Conservation (phyloP, 495 filamentous ascomycete genomes). For the Penicillium coprophilum region DNA sequence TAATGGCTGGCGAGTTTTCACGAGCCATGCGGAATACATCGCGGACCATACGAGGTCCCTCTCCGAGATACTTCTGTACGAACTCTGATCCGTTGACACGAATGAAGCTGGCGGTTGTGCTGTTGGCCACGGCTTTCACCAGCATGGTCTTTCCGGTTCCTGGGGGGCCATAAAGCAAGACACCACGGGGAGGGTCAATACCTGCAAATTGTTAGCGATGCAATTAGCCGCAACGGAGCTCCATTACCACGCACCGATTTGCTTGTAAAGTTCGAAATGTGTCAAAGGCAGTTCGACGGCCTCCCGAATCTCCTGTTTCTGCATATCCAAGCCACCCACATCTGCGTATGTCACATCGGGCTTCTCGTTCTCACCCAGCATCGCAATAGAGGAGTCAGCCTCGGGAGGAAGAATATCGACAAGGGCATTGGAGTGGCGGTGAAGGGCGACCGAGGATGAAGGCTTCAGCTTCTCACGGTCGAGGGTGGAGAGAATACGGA, state of each 20-base stretch:
- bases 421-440: constrained; percentile 92
- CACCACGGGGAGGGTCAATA: constrained; percentile 95
- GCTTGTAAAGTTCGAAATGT: constrained; percentile 97
- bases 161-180: constrained; percentile 92
- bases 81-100: constrained; percentile 97
- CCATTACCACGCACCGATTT: constrained; percentile 62
- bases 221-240: background rate
- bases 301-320: constrained; percentile 98
- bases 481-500: constrained; percentile 96
- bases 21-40: constrained; percentile 99
- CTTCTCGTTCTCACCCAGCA: constrained; percentile 95
- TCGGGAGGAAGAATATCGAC: constrained; percentile 98
- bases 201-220: constrained; percentile 48
- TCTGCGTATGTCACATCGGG: constrained; percentile 98
- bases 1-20: constrained; percentile 96
- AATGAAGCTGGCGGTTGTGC: constrained; percentile 97
- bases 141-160: constrained; percentile 99
- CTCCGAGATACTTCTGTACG: constrained; percentile 97
- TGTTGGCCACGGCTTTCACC: constrained; percentile 97
- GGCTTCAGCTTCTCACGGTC: constrained; percentile 97
- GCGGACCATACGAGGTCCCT: constrained; percentile 97
- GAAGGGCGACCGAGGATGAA: constrained; percentile 93
- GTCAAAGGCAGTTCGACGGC: constrained; percentile 95
- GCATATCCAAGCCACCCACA: constrained; percentile 97
- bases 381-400: constrained; percentile 96